A percentile compares a stretch with the other conserved stretches of the same genome.
These are phyloP conservation scores for Ogataea trehalophila DNA, from an alignment of 805 yeast genomes.

Conservation along the genomic window DNA sequence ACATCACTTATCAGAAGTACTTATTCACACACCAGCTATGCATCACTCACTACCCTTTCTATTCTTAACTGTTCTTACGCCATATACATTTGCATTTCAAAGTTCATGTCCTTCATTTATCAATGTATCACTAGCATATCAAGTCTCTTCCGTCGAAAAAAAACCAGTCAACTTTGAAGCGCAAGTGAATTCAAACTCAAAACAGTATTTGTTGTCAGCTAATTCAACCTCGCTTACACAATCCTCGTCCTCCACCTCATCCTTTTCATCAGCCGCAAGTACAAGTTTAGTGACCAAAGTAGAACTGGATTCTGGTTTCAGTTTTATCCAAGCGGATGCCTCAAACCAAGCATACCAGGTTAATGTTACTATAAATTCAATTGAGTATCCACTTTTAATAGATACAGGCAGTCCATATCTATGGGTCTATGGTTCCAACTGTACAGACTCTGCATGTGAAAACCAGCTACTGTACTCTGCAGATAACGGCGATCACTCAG, in stretches of 20 bases:
- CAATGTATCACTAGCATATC: neutral
- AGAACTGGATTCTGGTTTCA: conserved; percentile 18
- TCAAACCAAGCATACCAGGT: conserved; percentile 34
- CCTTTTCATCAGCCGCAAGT: neutral
- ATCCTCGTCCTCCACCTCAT: neutral
- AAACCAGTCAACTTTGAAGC: no score
- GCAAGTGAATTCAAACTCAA: neutral
- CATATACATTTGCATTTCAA: neutral
- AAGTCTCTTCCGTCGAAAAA: neutral
- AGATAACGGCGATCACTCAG: conserved; percentile 10
- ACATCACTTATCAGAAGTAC: no score
- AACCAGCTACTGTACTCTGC: conserved; percentile 26
- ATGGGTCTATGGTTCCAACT: conserved; percentile 55
- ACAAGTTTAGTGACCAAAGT: conserved; percentile 2
- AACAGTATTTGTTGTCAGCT: neutral
- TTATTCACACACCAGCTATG: neutral
- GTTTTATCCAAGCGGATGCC: conserved; percentile 22
- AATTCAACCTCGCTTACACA: neutral
- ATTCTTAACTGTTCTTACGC: neutral
- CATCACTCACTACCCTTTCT: neutral
- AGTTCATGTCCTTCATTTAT: neutral
- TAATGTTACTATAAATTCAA: conserved; percentile 35
- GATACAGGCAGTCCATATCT: conserved; percentile 65
- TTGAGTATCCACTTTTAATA: conserved; percentile 46
- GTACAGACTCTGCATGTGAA: conserved; percentile 41